Percentiles rank a stretch among this genome's conserved stretches.
Conservation (phyloP, 2,329 filamentous ascomycete species). For the Zymoseptoria passerinii region DNA sequence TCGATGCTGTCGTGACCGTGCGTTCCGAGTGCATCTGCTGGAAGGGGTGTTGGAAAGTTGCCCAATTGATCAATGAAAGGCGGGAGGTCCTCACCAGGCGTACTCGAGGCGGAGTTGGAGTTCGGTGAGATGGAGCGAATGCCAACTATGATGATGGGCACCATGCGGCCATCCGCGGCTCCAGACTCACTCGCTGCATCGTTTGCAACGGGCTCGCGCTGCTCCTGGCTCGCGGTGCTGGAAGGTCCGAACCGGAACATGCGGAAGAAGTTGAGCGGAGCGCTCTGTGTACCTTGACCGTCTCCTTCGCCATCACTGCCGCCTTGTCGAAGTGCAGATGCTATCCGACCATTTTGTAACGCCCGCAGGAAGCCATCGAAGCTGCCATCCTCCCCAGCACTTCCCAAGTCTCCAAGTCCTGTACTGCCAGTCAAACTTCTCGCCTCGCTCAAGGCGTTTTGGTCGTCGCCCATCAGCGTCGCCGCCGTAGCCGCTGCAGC, state of each 20-base stretch:
- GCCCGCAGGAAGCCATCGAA: conserved; percentile 56
- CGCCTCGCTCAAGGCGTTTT: conserved; percentile 47
- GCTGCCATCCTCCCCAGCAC: conserved; percentile 48
- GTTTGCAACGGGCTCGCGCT: conserved; percentile 16
- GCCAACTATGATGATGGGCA: conserved; percentile 62
- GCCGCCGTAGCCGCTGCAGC: conserved; percentile 57
- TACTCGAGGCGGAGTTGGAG: conserved; percentile 32
- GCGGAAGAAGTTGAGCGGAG: conserved; percentile 58
- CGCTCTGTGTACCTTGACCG: conserved; percentile 33
- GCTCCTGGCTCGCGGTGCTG: conserved; percentile 24
- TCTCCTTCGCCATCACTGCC: conserved; percentile 31
- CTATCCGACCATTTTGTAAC: conserved; percentile 51
- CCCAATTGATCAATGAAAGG: conserved; percentile 46
- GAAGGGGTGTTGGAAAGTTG: conserved; percentile 36
- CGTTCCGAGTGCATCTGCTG: conserved; percentile 24
- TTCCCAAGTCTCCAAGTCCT: conserved; percentile 25
- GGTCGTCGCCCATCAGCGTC: conserved; percentile 54
- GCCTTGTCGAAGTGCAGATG: conserved; percentile 47
- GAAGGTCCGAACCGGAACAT: conserved; percentile 60
- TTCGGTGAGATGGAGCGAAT: conserved; percentile 56
- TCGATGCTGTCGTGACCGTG: conserved; percentile 41
- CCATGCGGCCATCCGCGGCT: conserved; percentile 49
- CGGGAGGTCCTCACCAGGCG: conserved; percentile 39
- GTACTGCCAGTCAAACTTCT: conserved; percentile 42
- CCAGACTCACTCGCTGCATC: conserved; percentile 22